A percentile compares a stretch with the other conserved stretches of the same genome.
Conservation (phyloP, 2,329 filamentous ascomycete species). For the Fusarium albidum region DNA sequence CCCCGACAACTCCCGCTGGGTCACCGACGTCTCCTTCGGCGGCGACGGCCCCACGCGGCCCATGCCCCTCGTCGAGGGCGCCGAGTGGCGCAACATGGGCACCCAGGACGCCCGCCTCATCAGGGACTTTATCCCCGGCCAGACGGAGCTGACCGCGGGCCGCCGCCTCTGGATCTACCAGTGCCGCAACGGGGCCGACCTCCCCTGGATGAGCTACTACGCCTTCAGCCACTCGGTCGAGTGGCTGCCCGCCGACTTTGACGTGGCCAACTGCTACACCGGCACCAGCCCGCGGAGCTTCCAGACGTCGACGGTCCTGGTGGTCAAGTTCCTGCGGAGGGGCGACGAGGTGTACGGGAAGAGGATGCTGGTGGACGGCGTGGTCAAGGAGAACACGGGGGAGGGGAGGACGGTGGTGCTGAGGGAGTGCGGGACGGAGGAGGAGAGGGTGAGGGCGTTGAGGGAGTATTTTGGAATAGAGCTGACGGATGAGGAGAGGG, state of each 20-base stretch:
- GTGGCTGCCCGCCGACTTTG: conserved; percentile 68
- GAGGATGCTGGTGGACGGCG: conserved; percentile 58
- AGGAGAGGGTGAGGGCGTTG: conserved; percentile 60
- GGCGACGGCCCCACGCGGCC: conserved; percentile 67
- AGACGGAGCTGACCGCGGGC: conserved; percentile 49
- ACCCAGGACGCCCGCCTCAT: conserved; percentile 64
- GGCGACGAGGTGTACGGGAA: conserved; percentile 59
- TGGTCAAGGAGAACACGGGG: conserved; percentile 61
- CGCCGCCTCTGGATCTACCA: conserved; percentile 70
- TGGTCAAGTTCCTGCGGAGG: conserved; percentile 61
- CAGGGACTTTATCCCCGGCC: conserved; percentile 56
- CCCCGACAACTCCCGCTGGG: conserved; percentile 55
- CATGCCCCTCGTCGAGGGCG: conserved; percentile 57
- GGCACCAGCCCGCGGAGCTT: conserved; percentile 58
- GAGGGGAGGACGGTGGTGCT: conserved; percentile 59
- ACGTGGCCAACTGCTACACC: conserved; percentile 65
- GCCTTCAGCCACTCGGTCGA: conserved; percentile 70
- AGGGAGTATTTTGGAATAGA: conserved; percentile 61
- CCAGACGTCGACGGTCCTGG: conserved; percentile 63
- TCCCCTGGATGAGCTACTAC: conserved; percentile 67
- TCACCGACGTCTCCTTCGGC: conserved; percentile 71
- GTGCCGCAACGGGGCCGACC: conserved; percentile 57
- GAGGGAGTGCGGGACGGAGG: conserved; percentile 57
- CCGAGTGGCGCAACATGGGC: conserved; percentile 58
- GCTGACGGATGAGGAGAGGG: conserved; percentile 58